A percentile compares a stretch with the other conserved stretches of the same genome.
Evolutionary conservation across 768 basidiomycete genomes (phyloP).

Genomic region (Trametes villosa): DNA sequence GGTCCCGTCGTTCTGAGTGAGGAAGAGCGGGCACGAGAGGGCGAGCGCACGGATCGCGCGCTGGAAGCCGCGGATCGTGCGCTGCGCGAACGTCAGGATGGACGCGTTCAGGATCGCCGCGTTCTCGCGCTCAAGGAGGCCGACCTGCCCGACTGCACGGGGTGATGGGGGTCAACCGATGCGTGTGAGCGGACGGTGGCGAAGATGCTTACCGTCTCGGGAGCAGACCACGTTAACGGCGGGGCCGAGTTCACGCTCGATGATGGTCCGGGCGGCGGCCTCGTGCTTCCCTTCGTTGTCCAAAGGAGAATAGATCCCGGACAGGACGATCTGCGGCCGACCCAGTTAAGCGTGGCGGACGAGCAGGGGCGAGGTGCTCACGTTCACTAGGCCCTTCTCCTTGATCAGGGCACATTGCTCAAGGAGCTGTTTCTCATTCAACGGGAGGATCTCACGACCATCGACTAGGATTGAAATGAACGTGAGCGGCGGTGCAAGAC

Average conservation of each 20-base stretch:
- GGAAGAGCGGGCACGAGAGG: constrained; percentile 53
- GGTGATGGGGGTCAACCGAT: neutral
- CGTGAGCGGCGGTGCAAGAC: constrained; percentile 29
- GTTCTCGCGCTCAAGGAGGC: constrained; percentile 67
- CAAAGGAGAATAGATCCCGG: constrained; percentile 53
- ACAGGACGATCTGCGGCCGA: constrained; percentile 43
- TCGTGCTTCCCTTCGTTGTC: constrained; percentile 52
- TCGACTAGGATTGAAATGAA: constrained; percentile 46
- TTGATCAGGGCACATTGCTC: constrained; percentile 47
- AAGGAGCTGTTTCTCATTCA: constrained; percentile 50
- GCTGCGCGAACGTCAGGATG: constrained; percentile 59
- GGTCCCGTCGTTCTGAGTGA: constrained; percentile 66
- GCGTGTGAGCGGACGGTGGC: neutral
- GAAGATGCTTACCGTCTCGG: constrained; percentile 25
- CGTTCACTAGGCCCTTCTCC: constrained; percentile 30
- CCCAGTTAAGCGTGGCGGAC: neutral
- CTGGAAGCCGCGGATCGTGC: constrained; percentile 58
- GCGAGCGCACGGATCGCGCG: constrained; percentile 51
- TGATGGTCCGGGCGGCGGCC: constrained; percentile 47
- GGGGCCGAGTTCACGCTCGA: constrained; percentile 47
- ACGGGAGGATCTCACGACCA: constrained; percentile 46
- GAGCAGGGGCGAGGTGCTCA: constrained; percentile 1
- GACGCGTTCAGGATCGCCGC: constrained; percentile 71
- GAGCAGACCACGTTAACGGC: constrained; percentile 35
- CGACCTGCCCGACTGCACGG: constrained; percentile 54